Base-by-base conservation (phyloP, 306 rosid species). In the Cucurbita maxima region DNA sequence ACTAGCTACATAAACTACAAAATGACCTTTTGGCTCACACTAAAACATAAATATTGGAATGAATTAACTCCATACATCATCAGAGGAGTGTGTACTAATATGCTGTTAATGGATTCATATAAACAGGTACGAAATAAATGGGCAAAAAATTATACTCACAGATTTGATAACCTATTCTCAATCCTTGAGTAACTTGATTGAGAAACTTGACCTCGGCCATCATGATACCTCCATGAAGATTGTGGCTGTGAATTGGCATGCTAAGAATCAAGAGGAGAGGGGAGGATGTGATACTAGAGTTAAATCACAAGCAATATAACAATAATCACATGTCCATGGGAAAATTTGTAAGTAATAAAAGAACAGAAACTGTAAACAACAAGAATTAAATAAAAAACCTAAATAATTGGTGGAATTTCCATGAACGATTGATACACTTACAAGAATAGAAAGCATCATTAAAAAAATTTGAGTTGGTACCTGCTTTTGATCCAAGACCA, bases 101-200 rank as follows among this genome's bases (percentile, higher is more conserved):
- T 4, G 20, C 15, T 5, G 10, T 5, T 70, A 22, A 67, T 12
- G 55, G 38, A 22, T 43, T 11, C 12, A 30, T 25, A 30, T 50
- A 50, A 50, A 25, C 8, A 14, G 30, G 57, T 45, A 44, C 13
- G 38, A 25, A 68, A 68, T 69, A 47, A 30, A 75, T 20, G 30
- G 63, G 60, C 51, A 70, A 78, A 47, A 47, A 53, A 41, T 73
- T 73, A 71, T 70, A 83, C 99, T 89, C 84, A 95, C 99, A 87
- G 82, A 55, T 84, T 91, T 60, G 87, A 95, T 63, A 89, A 79
- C 83, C 88, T 89, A 86, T 87, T 89, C 77, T 89, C 90, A 62
- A 84, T 76, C 59, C 77, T 88, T 51, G 56, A 10, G 69, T 90
- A 62, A 83, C 78, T 82, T 69, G 89, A 80, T 73, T 83, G 79